phyloP scores from a whole-genome alignment of 768 basidiomycete species.

The Sporobolomyces roseus region DNA sequence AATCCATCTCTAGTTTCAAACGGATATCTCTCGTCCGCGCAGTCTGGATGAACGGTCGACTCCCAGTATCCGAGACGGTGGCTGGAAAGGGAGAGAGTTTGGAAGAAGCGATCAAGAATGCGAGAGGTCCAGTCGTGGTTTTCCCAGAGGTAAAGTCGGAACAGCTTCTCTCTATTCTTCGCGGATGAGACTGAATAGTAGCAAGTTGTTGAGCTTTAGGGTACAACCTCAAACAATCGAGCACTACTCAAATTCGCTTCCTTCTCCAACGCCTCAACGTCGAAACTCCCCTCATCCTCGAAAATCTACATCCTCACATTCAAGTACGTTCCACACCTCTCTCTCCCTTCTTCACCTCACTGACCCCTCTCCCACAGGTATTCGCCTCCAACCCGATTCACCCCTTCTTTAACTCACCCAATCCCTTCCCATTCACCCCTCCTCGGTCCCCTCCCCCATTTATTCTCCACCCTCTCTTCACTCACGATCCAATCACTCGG shows the following conservation, averaged over 20 bases:
- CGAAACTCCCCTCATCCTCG: not conserved
- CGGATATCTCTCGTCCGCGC: conserved; percentile 5
- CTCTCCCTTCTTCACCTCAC: not conserved
- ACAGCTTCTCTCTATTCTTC: not conserved
- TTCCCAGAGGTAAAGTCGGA: conserved; percentile 35
- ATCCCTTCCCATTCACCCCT: conserved; percentile 12
- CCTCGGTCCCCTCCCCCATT: conserved; percentile 20
- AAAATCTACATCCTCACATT: conserved; percentile 35
- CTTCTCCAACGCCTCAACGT: not conserved
- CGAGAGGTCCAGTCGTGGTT: conserved; percentile 21
- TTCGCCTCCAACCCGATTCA: conserved; percentile 24
- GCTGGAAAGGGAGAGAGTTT: conserved; percentile 8
- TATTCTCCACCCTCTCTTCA: conserved; percentile 24
- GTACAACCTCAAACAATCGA: conserved; percentile 40
- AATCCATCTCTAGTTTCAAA: conserved; percentile 11
- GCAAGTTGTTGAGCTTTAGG: not conserved
- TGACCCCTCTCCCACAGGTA: conserved; percentile 14
- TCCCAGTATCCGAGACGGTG: conserved; percentile 10
- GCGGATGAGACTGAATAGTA: too few species aligned
- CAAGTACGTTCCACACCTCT: conserved; percentile 13
- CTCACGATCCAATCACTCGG: conserved; percentile 18
- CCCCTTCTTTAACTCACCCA: conserved; percentile 33
- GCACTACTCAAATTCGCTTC: conserved; percentile 31
- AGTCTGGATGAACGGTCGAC: not conserved
- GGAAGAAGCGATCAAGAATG: not conserved